A percentile compares a stretch with the other conserved stretches of the same genome.
phyloP scores from a whole-genome alignment of 75 land plant genomes.

The Cupressus sempervirens region DNA sequence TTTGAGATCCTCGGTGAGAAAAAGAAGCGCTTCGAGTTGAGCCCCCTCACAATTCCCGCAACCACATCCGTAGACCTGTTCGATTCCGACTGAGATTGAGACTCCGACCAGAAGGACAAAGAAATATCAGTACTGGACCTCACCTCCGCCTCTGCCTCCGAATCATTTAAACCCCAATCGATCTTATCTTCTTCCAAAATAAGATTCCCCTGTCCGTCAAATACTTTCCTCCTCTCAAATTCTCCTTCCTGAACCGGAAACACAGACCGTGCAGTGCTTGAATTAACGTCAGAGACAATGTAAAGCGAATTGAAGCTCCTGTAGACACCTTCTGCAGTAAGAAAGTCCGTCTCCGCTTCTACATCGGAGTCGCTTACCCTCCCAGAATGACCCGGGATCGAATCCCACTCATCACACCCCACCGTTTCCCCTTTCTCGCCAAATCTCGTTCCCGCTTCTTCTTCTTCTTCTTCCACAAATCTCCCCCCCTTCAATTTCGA shows the following conservation, averaged over 20 bases:
- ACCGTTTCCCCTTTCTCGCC: no score
- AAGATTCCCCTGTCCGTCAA: neutral
- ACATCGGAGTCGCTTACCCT: neutral
- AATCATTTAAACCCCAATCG: neutral
- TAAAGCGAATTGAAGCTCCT: neutral
- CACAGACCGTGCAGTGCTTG: neutral
- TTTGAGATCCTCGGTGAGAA: constrained; percentile 15
- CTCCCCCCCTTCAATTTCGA: neutral
- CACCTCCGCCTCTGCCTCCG: neutral
- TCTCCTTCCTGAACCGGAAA: neutral
- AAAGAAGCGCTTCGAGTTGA: constrained; percentile 21
- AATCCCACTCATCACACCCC: neutral
- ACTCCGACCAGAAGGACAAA: neutral
- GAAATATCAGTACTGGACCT: no score
- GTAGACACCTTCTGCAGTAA: neutral
- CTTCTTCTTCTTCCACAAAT: neutral
- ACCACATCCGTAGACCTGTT: neutral
- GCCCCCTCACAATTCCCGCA: neutral
- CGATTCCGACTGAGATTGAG: neutral
- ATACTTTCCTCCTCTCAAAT: neutral
- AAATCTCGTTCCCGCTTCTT: neutral
- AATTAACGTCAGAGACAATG: neutral
- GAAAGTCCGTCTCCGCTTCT: neutral
- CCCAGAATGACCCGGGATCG: neutral
- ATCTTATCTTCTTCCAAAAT: neutral